A percentile compares a stretch with the other conserved stretches of the same genome.
Evolutionary conservation across 1,139 yeast species (phyloP).

Genomic region (Saccharomycopsis hybrid): DNA sequence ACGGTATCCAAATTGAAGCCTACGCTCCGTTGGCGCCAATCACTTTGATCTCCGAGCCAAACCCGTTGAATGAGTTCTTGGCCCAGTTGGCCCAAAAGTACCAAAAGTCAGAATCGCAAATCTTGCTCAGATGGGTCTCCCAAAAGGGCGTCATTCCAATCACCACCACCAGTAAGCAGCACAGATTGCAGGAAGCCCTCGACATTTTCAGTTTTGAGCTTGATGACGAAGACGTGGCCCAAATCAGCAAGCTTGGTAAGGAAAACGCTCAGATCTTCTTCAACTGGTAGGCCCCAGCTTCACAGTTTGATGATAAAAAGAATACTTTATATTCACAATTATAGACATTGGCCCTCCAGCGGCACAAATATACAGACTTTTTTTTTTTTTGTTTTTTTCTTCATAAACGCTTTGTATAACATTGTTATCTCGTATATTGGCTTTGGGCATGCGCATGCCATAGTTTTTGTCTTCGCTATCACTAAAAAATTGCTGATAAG

Average conservation of each 20-base stretch:
- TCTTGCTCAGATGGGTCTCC: slow-evolving; percentile 63
- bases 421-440: too few relatives aligned
- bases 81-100: slow-evolving; percentile 48
- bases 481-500: too few relatives aligned
- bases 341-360: too few relatives aligned
- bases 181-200: slow-evolving; percentile 51
- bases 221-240: slow-evolving; percentile 10
- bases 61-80: slow-evolving; percentile 31
- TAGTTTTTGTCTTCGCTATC: too few relatives aligned
- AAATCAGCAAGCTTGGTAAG: slow-evolving; percentile 12
- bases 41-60: slow-evolving; percentile 20
- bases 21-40: slow-evolving; percentile 52
- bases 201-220: slow-evolving; percentile 46
- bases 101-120: slow-evolving; percentile 50
- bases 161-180: slow-evolving; percentile 60
- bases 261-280: slow-evolving; percentile 5
- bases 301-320: too few relatives aligned
- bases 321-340: too few relatives aligned
- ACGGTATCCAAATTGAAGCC: slow-evolving; percentile 55
- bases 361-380: too few relatives aligned
- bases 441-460: too few relatives aligned
- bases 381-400: too few relatives aligned
- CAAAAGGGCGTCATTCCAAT: slow-evolving; percentile 62
- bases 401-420: too few relatives aligned
- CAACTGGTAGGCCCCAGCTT: slow-evolving; percentile 9